A percentile compares a stretch with the other conserved stretches of the same genome.
Evolutionary conservation across 1,139 yeast genomes (phyloP).

Genomic region (Hyphopichia pseudoburtonii): DNA sequence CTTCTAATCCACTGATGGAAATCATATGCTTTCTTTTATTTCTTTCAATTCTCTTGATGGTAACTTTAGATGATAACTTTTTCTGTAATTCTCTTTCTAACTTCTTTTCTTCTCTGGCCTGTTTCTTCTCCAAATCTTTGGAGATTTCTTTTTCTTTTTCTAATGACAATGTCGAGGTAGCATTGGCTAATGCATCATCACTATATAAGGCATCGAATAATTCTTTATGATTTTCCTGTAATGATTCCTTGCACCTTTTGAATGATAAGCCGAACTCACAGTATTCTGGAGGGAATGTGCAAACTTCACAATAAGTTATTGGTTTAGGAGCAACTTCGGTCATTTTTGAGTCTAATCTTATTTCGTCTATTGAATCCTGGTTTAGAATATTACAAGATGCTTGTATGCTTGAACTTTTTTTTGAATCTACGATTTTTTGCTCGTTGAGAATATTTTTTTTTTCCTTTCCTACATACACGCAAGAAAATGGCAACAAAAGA

Average conservation of each 20-base stretch:
- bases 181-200: constrained; percentile 52
- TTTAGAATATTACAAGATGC: no score
- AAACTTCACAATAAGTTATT: constrained; percentile 75
- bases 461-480: no score
- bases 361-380: no score
- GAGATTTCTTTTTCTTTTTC: constrained; percentile 84
- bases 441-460: neutral
- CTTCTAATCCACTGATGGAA: constrained; percentile 85
- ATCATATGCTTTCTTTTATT: constrained; percentile 87
- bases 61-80: constrained; percentile 75
- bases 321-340: constrained; percentile 41
- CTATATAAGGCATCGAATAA: constrained; percentile 62
- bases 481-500: no score
- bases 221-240: constrained; percentile 56
- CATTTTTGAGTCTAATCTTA: no score
- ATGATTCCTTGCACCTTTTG: constrained; percentile 85
- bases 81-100: constrained; percentile 82
- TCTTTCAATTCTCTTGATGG: constrained; percentile 85
- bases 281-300: constrained; percentile 88
- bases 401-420: no score
- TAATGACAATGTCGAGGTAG: constrained; percentile 55
- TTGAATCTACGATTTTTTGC: neutral
- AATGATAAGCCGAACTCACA: constrained; percentile 89
- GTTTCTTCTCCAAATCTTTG: constrained; percentile 80
- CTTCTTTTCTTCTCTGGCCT: constrained; percentile 85